Evolutionary conservation across 2,329 filamentous ascomycete species (phyloP), one percentile per base, ranked within the genome.

Genomic region (Myriosclerotinia curreyana): DNA sequence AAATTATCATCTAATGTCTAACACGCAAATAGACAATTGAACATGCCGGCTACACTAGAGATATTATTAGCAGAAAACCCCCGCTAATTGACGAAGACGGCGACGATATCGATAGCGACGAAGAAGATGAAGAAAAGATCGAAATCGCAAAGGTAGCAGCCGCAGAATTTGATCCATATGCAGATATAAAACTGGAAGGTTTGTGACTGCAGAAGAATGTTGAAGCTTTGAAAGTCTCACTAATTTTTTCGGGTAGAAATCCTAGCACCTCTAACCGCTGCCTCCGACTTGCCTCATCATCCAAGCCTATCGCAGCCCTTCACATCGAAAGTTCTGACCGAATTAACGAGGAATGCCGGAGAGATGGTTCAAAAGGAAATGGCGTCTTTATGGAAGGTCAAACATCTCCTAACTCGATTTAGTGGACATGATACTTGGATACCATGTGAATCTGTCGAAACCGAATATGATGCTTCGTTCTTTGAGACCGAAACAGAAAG

Each of bases 341-440:
- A 90, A 68, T 82, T 96, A 63, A 85, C 88, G 22, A 80, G 81
- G 52, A 87, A 93, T 76, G 87, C 86, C 62, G 83, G 85, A 68
- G 81, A 84, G 64, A 87, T 91, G 69, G 85, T 91, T 79, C 86
- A 90, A 64, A 88, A 89, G 72, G 91, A 95, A 74, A 89, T 89
- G 67, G 79, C 80, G 34, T 86, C 87, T 6, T 78, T 94, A 14
- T 91, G 88, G 84, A 86, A 85, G 70, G 86, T 91, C 54, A 91
- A 91, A 73, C 85, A 88, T 69, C 77, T 95, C 59, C 81, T 91
- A 69, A 89, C 88, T 40, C 84, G 85, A 68, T 81, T 95, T 11
- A 86, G 89, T 56, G 91, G 91, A 40, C 91, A 96, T 74, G 84
- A 87, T 67, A 86, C 84, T 17, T 88, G 86, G 86, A 81, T 83